These are phyloP conservation scores for Decorospora gaudefroyi DNA, from an alignment of 2,329 filamentous ascomycete species.

Conservation along the genomic window DNA sequence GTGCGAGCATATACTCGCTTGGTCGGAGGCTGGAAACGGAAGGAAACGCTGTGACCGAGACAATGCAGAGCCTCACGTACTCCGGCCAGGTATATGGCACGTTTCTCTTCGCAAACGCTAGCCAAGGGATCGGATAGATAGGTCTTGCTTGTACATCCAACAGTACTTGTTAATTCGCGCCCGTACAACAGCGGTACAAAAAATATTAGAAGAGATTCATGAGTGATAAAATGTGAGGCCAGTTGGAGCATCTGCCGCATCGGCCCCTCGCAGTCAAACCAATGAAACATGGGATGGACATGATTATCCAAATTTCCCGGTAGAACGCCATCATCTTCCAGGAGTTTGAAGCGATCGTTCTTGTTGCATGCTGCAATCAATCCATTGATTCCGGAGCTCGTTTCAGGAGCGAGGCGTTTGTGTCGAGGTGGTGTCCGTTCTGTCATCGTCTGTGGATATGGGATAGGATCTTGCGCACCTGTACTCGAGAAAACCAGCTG, in stretches of 20 bases:
- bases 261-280: slow-evolving; percentile 17
- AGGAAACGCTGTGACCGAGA: slow-evolving; percentile 31
- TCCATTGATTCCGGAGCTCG: slow-evolving; percentile 16
- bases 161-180: slow-evolving; percentile 13
- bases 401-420: slow-evolving; percentile 4
- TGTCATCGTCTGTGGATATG: slow-evolving; percentile 7
- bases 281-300: slow-evolving; percentile 41
- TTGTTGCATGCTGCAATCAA: slow-evolving; percentile 33
- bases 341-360: slow-evolving; percentile 39
- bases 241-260: slow-evolving; percentile 35
- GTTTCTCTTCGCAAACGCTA: slow-evolving; percentile 16
- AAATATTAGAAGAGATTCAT: slow-evolving; percentile 37
- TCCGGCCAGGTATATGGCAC: slow-evolving; percentile 15
- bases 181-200: slow-evolving; percentile 40
- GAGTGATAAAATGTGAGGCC: slow-evolving; percentile 41
- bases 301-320: slow-evolving; percentile 32
- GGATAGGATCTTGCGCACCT: neutral
- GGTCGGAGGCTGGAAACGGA: slow-evolving; percentile 22
- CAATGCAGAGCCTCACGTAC: slow-evolving; percentile 34
- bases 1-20: slow-evolving; percentile 33
- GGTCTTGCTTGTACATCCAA: slow-evolving; percentile 10
- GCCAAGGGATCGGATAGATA: slow-evolving; percentile 32
- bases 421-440: slow-evolving; percentile 7
- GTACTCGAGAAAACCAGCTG: neutral
- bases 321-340: slow-evolving; percentile 30